Evolutionary conservation across 2,329 filamentous ascomycete genomes (phyloP), one percentile per base, ranked within the genome.

Genomic region (Calcarisporium arbuscula): DNA sequence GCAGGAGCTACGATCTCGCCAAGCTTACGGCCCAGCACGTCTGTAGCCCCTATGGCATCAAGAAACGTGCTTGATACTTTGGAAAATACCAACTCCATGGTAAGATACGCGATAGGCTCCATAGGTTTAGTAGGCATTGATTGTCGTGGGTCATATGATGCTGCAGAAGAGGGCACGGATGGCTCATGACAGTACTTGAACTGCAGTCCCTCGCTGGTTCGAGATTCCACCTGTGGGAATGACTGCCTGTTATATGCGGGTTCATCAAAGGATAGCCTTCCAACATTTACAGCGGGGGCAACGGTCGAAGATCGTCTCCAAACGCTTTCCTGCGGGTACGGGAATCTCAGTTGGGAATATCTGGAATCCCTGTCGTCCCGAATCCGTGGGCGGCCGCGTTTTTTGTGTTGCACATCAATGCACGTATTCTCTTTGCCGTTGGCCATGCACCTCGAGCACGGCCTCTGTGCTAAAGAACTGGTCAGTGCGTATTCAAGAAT

Each of bases 321-420:
- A 19, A 58, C 56, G 35, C 60, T 54, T 48, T 74, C 72, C 37
- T 62, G 54, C 9, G 62, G 56, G 40, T 65, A 64, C 29, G 64
- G 57, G 39, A 65, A 68, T 38, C 69, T 64, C 4, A 65, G 53
- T 12, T 63, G 54, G 39, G 80, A 77, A 47, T 72, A 79, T 43
- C 75, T 68, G 31, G 69, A 52, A 43, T 81, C 76, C 47, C 74
- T 67, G 40, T 85, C 82, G 52, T 90, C 85, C 48, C 85, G 76
- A 46, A 92, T 65, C 44, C 85, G 73, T 40, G 85, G 85, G 31
- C 85, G 73, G 27, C 85, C 85, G 48, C 85, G 69, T 57, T 90
- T 92, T 60, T 90, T 92, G 60, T 92, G 85, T 52, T 87, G 82
- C 21, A 92, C 85, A 58, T 92, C 85, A 48, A 86, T 69, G 53